phyloP scores from a whole-genome alignment of 495 filamentous ascomycete genomes.

The Aspergillus diversus region DNA sequence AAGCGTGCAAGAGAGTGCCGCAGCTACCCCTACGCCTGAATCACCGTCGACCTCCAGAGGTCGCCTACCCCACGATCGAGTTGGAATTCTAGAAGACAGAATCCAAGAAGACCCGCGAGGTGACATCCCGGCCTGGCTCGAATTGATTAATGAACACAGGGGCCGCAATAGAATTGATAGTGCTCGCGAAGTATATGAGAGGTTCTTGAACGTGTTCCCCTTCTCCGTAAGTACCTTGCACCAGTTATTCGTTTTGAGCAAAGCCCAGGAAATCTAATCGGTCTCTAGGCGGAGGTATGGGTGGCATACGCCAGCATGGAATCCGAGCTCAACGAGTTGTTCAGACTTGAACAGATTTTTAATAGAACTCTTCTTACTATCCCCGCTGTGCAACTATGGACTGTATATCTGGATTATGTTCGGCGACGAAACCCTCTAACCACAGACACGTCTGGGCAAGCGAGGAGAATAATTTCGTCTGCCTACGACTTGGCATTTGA shows the following conservation, averaged over 20 bases:
- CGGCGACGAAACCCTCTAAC: slow-evolving; percentile 85
- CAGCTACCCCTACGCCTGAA: slow-evolving; percentile 42
- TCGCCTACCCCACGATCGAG: slow-evolving; percentile 73
- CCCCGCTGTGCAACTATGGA: slow-evolving; percentile 85
- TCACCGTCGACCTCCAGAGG: slow-evolving; percentile 50
- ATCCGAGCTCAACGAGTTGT: slow-evolving; percentile 75
- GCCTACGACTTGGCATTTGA: slow-evolving; percentile 91
- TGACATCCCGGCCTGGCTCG: slow-evolving; percentile 87
- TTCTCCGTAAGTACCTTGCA: slow-evolving; percentile 70
- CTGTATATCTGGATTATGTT: slow-evolving; percentile 91
- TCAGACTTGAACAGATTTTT: slow-evolving; percentile 80
- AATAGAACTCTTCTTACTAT: slow-evolving; percentile 69
- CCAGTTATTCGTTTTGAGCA: slow-evolving; percentile 9
- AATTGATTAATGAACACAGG: slow-evolving; percentile 82
- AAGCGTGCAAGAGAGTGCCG: slow-evolving; percentile 43
- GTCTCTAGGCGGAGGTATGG: slow-evolving; percentile 81
- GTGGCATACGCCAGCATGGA: slow-evolving; percentile 85
- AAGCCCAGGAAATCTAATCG: slow-evolving; percentile 21
- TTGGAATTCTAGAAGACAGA: slow-evolving; percentile 86
- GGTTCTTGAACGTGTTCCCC: slow-evolving; percentile 86
- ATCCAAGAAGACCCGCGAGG: slow-evolving; percentile 89
- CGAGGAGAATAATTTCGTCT: slow-evolving; percentile 74
- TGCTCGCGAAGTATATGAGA: slow-evolving; percentile 77
- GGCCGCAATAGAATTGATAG: slow-evolving; percentile 80
- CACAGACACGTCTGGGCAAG: slow-evolving; percentile 74